Base-by-base conservation (phyloP, 78 protist genomes). In the Dictyostelium firmibasis region DNA sequence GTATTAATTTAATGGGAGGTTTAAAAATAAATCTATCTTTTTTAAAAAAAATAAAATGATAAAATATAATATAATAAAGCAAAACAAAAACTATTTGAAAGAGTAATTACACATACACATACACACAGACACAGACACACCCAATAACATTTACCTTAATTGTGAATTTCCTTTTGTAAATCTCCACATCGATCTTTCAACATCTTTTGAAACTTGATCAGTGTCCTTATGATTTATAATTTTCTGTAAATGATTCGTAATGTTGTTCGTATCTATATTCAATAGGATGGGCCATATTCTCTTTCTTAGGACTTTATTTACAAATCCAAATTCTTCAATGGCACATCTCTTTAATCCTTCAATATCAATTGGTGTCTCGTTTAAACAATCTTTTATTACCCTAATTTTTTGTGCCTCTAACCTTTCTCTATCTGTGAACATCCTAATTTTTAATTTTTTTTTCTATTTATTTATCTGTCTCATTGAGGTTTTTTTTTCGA, bases 191-290 rank as follows among this genome's bases (percentile, higher is more conserved):
- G 96, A 93, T 38, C 96, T 27, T 35, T 93, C 96, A 38, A 93
- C 96, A 93, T 93, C 96, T 78, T 93, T 93, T 84, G 77, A 16
- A 27, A 93, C 96, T 64, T 93, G 96, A 85, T 93, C 96, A 13
- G 85, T 84, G 41, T 93, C 96, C 29, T 84, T 50, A 57, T 85
- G 96, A 20, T 93, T 85, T 43, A 81, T 81, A 70, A 67, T 81
- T 23, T 44, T 79, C 23, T 72, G 23, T 10, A 14, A 44, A 44
- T 89, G 94, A 20, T 89, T 18, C 13, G 38, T 89, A 1, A 62
- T 75, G n/a, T 81, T 25, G 10, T 81, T 47, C 2, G 64, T 27
- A 43, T 89, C 84, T 14, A 89, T 81, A 69, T 89, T 67, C 23
- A 89, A 69, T 44, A 89, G 38, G 3, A 89, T 29, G 7, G 94